phyloP scores from a whole-genome alignment of 1,284 basidiomycete genomes.

The Apiotrichum montevideense region DNA sequence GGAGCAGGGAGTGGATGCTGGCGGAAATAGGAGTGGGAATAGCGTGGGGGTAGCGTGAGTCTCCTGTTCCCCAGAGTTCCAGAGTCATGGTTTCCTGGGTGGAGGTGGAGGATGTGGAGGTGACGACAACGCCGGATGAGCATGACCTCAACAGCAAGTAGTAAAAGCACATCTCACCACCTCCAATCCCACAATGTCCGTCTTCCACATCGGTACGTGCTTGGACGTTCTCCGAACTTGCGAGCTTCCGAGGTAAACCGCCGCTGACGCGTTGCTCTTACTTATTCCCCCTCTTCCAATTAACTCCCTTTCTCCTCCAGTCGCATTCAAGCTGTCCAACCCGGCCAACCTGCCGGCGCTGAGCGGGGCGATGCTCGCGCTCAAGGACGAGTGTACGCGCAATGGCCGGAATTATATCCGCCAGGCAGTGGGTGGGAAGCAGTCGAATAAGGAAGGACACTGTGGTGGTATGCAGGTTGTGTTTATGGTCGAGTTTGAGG shows the following conservation, averaged over 20 bases:
- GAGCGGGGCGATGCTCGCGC: conserved; percentile 21
- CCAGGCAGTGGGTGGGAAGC: conserved; percentile 32
- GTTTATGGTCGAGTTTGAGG: conserved; percentile 39
- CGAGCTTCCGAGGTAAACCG: too few relatives aligned
- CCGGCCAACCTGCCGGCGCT: conserved; percentile 15
- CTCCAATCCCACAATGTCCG: conserved; percentile 2
- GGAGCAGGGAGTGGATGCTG: too few relatives aligned
- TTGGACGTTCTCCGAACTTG: not conserved
- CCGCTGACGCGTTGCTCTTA: too few relatives aligned
- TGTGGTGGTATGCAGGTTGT: conserved; percentile 36
- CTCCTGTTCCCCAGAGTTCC: too few relatives aligned
- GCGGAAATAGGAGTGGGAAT: too few relatives aligned
- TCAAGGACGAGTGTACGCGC: conserved; percentile 26
- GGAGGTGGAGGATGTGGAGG: too few relatives aligned
- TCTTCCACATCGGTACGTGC: conserved; percentile 15
- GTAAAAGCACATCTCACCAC: not conserved
- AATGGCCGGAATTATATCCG: conserved; percentile 27
- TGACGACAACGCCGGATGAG: not conserved
- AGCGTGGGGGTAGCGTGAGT: too few relatives aligned
- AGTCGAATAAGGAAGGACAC: conserved; percentile 30
- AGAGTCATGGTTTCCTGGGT: too few relatives aligned
- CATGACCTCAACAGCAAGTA: not conserved
- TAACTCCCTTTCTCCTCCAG: conserved; percentile 11
- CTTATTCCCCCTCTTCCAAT: not conserved
- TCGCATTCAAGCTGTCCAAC: conserved; percentile 34